These are phyloP conservation scores for Glaciozyma antarctica DNA, from an alignment of 768 basidiomycete genomes.

Conservation along the genomic window DNA sequence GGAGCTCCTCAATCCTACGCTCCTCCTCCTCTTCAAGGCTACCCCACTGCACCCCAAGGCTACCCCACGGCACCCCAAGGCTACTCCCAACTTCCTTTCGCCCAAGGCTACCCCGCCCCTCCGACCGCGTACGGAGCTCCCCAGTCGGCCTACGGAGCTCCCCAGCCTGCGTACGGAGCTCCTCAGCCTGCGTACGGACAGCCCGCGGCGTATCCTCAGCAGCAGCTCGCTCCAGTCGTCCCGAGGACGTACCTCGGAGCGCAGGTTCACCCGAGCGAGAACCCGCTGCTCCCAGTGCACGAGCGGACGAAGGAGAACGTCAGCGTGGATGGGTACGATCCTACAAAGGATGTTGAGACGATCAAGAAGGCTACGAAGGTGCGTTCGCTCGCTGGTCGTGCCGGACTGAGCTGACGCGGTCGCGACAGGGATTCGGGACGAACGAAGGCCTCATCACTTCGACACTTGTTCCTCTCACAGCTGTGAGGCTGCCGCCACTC, in stretches of 20 bases:
- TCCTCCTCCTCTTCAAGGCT: too few relatives aligned
- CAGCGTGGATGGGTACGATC: neutral
- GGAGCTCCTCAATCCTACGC: neutral
- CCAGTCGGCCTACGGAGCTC: neutral
- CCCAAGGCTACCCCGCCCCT: constrained; percentile 11
- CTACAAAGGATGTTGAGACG: constrained; percentile 38
- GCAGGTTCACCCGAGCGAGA: neutral
- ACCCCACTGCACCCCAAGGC: too few relatives aligned
- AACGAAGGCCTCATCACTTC: neutral
- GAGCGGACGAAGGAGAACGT: neutral
- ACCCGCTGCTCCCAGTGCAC: neutral
- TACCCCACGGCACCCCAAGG: too few relatives aligned
- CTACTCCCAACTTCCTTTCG: constrained; percentile 21
- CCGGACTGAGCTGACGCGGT: neutral
- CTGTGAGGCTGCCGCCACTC: constrained; percentile 1
- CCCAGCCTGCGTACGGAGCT: neutral
- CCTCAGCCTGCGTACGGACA: neutral
- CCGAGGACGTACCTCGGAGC: constrained; percentile 5
- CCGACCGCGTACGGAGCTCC: neutral
- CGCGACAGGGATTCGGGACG: neutral
- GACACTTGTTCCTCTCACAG: neutral
- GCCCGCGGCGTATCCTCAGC: constrained; percentile 21
- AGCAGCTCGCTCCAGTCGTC: neutral
- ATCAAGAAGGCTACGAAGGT: constrained; percentile 42
- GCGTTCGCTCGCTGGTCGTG: neutral